Percentiles rank a stretch among this genome's conserved stretches.
Conservation (phyloP, 805 yeast genomes). For the Lipomyces anomalus region DNA sequence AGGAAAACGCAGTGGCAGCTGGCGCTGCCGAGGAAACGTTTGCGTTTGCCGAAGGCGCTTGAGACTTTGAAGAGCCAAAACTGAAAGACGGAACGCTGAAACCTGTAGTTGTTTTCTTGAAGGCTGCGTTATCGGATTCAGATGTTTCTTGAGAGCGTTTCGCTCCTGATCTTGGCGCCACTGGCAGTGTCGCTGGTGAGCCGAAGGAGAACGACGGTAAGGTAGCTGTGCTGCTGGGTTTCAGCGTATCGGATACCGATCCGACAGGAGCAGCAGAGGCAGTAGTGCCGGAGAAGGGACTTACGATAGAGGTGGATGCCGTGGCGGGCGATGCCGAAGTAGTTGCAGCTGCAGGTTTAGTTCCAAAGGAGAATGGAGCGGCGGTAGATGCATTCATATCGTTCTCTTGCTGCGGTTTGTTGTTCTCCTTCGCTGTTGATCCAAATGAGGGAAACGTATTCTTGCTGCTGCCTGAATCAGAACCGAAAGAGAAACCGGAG, state of each 20-base stretch:
- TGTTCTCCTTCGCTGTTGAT: not conserved
- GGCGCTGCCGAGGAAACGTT: constrained; percentile 5
- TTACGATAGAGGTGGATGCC: constrained; percentile 2
- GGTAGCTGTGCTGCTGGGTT: not conserved
- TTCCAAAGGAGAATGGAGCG: not conserved
- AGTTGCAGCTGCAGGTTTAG: not conserved
- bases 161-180: no score
- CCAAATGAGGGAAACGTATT: not conserved
- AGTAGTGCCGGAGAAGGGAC: not conserved
- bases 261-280: not conserved
- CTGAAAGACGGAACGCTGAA: no score
- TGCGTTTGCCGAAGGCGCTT: not conserved
- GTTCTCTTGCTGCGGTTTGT: not conserved
- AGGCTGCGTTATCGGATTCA: no score
- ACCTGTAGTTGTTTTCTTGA: no score
- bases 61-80: no score
- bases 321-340: constrained; percentile 5
- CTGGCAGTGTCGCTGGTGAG: not conserved
- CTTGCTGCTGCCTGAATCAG: not conserved
- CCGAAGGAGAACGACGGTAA: not conserved
- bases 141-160: no score
- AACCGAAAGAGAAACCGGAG: not conserved
- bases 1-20: constrained; percentile 4
- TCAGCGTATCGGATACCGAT: not conserved
- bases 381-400: constrained; percentile 2